Base-by-base conservation (phyloP, 768 basidiomycete species). In the Chlorophyllum brunneum region DNA sequence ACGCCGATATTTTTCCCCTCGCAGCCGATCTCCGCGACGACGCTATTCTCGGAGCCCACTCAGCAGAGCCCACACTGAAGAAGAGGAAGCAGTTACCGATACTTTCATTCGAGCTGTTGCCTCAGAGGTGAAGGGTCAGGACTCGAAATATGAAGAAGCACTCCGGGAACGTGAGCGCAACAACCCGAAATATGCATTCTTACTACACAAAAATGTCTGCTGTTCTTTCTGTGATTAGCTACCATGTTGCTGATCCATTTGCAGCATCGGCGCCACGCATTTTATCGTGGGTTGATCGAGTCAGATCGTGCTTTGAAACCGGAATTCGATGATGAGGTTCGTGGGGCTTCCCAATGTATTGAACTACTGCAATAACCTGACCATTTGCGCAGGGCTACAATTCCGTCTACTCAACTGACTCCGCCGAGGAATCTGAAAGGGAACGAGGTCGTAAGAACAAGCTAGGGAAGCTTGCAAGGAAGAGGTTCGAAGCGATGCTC, bases 351-450 rank as follows among this genome's bases (percentile, higher is more conserved):
- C n/a, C n/a, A 38, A 31, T 40, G 15, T 7, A 33, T 22, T 15
- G 13, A 29, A 11, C 9, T 5, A 33, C 20, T 44, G 34, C 18
- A 45, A 29, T n/a, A 15, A 54, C 29, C 15, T 38, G 16, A 20
- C 36, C 26, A 9, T 37, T 10, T 47, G 36, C 46, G 1, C 54
- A 93, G 90, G 91, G 92, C 6, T 89, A 91, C 63, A 87, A 91
- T 60, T 92, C 89, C 1, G 74, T 90, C 3, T 92, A 90, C 66
- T 93, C 95, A 0, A 92, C 89, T 16, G 97, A 98, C 69, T 92
- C 93, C 31, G 92, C 85, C 5, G 95, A 98, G 66, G 95, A 97
- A 51, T 90, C 88, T 2, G 97, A 99, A 61, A 78, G 84, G 18
- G 95, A 99, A 64, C 81, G 83, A 15, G 76, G 75, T 2, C 80